A percentile compares a stretch with the other conserved stretches of the same genome.
phyloP scores from a whole-genome alignment of 1,284 basidiomycete genomes.

The Rhizoctonia solani region DNA sequence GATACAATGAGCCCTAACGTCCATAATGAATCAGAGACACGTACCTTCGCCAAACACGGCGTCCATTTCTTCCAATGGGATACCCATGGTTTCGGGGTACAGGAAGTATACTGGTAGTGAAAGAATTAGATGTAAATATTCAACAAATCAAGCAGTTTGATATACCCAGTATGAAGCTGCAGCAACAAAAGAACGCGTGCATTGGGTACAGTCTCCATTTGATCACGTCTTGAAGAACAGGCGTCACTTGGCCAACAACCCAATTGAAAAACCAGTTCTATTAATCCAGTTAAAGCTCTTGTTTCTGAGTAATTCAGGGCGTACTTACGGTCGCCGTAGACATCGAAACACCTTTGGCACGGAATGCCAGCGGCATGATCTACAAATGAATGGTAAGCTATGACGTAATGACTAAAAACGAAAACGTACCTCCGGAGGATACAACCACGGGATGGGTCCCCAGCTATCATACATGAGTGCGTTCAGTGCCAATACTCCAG shows the following conservation, averaged over 20 bases:
- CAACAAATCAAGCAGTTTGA: slow-evolving; percentile 27
- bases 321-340: slow-evolving; percentile 73
- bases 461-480: slow-evolving; percentile 49
- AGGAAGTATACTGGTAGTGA: slow-evolving; percentile 45
- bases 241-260: slow-evolving; percentile 87
- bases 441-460: slow-evolving; percentile 86
- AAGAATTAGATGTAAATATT: slow-evolving; percentile 32
- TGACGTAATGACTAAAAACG: not conserved
- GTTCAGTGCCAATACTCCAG: slow-evolving; percentile 27
- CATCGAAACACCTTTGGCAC: slow-evolving; percentile 92
- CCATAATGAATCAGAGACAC: not conserved
- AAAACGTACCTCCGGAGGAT: slow-evolving; percentile 72
- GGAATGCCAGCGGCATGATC: slow-evolving; percentile 89
- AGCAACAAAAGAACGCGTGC: slow-evolving; percentile 92
- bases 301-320: slow-evolving; percentile 36
- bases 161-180: slow-evolving; percentile 80
- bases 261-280: slow-evolving; percentile 84
- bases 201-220: slow-evolving; percentile 94
- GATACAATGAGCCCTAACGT: not conserved
- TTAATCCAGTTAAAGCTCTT: not conserved
- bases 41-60: slow-evolving; percentile 55
- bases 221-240: slow-evolving; percentile 86
- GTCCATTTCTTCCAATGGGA: slow-evolving; percentile 53
- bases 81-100: slow-evolving; percentile 57
- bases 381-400: slow-evolving; percentile 52